These are phyloP conservation scores for Citrus unshiu DNA, from an alignment of 345 rosid species.

Conservation along the genomic window DNA sequence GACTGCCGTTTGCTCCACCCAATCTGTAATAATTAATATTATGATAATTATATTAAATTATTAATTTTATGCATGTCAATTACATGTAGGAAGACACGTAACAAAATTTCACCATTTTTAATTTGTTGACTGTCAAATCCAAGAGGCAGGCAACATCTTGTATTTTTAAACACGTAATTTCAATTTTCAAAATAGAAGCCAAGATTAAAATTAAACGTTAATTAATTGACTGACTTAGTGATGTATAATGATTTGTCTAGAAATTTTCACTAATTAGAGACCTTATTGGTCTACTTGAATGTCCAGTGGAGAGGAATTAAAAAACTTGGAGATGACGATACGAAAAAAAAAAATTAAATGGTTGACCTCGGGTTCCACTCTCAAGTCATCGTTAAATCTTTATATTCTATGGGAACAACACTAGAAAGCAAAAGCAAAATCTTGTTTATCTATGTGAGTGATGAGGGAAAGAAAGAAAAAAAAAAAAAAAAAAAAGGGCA, in stretches of 20 bases:
- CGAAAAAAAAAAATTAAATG: neutral
- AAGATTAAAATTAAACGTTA: neutral
- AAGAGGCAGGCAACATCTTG: neutral
- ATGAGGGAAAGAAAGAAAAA: too few relatives aligned
- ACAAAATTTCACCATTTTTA: neutral
- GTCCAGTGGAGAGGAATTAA: neutral
- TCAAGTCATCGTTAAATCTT: neutral
- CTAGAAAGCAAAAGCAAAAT: too few relatives aligned
- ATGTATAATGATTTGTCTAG: neutral
- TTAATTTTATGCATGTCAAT: slow-evolving; percentile 6
- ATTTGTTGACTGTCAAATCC: neutral
- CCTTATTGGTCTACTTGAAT: neutral
- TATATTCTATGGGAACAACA: too few relatives aligned
- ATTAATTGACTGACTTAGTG: neutral
- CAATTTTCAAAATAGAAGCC: neutral
- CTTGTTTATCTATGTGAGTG: too few relatives aligned
- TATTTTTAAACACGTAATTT: neutral
- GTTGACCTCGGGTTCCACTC: neutral
- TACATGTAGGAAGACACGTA: slow-evolving; percentile 14
- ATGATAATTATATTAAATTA: slow-evolving; percentile 3
- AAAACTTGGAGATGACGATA: neutral
- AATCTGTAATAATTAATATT: neutral
- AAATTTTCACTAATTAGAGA: neutral
- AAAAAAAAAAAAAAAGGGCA: too few relatives aligned
- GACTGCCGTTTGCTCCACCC: slow-evolving; percentile 13